phyloP scores from a whole-genome alignment of 352 stramenopile genomes.

The Elongisporangium anandrum region DNA sequence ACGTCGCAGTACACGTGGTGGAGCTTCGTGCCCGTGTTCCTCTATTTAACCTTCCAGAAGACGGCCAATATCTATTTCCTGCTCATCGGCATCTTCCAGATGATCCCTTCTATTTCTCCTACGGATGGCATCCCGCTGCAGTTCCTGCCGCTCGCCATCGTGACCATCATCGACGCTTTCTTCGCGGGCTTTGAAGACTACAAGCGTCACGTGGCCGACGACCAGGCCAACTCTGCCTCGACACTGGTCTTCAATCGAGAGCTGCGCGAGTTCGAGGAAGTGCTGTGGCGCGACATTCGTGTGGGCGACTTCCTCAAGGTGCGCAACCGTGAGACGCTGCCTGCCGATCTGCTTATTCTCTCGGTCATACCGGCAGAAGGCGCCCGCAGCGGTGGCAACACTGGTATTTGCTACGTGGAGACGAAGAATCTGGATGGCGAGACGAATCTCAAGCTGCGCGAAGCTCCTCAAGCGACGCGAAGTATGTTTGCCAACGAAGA shows the following conservation, averaged over 20 bases:
- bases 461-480: constrained; percentile 50
- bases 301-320: constrained; percentile 84
- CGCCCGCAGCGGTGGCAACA: constrained; percentile 50
- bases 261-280: constrained; percentile 78
- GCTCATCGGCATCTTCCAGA: constrained; percentile 86
- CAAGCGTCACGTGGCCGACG: constrained; percentile 75
- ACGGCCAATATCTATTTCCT: constrained; percentile 88
- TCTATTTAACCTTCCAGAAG: constrained; percentile 87
- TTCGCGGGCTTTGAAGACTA: constrained; percentile 85
- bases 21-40: constrained; percentile 84
- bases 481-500: constrained; percentile 69
- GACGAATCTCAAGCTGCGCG: constrained; percentile 83
- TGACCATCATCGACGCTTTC: constrained; percentile 79
- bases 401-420: constrained; percentile 84
- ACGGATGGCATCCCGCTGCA: constrained; percentile 79
- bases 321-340: constrained; percentile 78
- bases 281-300: constrained; percentile 76
- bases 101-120: constrained; percentile 78
- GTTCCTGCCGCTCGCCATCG: constrained; percentile 77
- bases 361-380: constrained; percentile 64
- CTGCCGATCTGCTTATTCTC: constrained; percentile 78
- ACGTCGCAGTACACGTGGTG: constrained; percentile 89
- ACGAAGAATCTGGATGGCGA: constrained; percentile 88
- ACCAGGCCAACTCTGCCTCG: constrained; percentile 65
- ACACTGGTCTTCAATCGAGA: constrained; percentile 72